Evolutionary conservation across 495 filamentous ascomycete species (phyloP).

Genomic region (Xylaria telfairii): DNA sequence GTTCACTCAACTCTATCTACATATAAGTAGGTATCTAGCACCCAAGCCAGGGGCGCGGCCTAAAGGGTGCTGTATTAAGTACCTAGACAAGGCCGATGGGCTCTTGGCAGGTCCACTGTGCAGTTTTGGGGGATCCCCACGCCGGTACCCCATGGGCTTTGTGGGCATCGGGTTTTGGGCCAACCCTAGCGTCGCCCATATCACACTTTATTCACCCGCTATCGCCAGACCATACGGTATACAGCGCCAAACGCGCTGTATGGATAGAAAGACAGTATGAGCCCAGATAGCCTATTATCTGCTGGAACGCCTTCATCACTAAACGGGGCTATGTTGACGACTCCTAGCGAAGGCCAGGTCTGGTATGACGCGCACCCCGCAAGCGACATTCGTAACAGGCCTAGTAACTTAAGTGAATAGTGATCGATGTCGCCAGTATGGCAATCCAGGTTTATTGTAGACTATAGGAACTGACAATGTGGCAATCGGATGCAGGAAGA

Average conservation of each 20-base stretch:
- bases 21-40: no score
- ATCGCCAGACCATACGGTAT: no score
- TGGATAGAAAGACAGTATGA: not conserved
- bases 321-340: not conserved
- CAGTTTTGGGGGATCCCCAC: no score
- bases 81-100: no score
- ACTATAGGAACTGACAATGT: not conserved
- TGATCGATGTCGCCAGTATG: slow-evolving; percentile 5
- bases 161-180: no score
- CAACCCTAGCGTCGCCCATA: no score
- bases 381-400: not conserved
- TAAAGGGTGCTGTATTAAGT: no score
- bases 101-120: no score
- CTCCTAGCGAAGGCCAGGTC: slow-evolving; percentile 6
- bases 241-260: not conserved
- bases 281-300: not conserved
- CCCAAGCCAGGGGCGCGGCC: no score
- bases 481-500: not conserved
- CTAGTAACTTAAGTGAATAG: not conserved
- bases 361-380: not conserved
- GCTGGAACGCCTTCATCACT: not conserved
- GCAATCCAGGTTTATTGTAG: not conserved
- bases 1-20: no score
- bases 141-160: no score
- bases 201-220: no score